Base-by-base conservation (phyloP, 2,329 filamentous ascomycete species). In the Cryphonectria radicalis region DNA sequence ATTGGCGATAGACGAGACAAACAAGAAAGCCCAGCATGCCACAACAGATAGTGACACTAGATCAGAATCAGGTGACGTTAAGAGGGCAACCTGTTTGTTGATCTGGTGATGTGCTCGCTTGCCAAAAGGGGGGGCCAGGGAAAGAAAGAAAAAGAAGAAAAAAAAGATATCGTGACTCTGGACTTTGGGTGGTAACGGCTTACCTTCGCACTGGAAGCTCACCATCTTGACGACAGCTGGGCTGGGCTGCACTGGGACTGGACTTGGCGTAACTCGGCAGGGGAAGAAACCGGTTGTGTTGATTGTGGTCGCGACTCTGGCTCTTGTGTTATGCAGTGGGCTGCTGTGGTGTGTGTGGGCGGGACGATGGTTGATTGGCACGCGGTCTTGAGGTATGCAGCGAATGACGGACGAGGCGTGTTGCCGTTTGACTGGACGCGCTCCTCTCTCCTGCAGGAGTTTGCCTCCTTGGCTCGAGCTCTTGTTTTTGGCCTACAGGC, bases 191-290 rank as follows among this genome's bases (percentile, higher is more conserved):
- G 60, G 62, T 63, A 46, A 60, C 59, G 66, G 67, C 71, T 71
- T 71, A 69, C 71, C 43, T 71, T 73, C 71, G 66, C 71, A 73
- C 63, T 66, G 63, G 40, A 73, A 73, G 71, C 71, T 73, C 60
- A 73, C 71, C 71, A 73, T 73, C 65, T 43, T 71, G 66, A 63
- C 66, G 22, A 50, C 63, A 60, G 42, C 19, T 35, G 40, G 40
- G 13, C 10, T 50, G n/a, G 46, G 64, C 10, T 14, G 28, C 32
- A 25, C 8, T 14, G 53, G 14, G 50, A 40, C 53, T 3, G 53
- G 14, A 13, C 37, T 25, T 11, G n/a, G n/a, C 14, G 50, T 57
- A 17, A 59, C 28, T 46, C 43, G 43, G 43, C 6, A 46, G 46
- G 46, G 46, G 17, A n/a, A 50, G 46, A 50, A 67, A 55, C 43